Percentiles rank a stretch among this genome's conserved stretches.
Evolutionary conservation across 75 land plant species (phyloP).

Genomic region (Picea glauca): DNA sequence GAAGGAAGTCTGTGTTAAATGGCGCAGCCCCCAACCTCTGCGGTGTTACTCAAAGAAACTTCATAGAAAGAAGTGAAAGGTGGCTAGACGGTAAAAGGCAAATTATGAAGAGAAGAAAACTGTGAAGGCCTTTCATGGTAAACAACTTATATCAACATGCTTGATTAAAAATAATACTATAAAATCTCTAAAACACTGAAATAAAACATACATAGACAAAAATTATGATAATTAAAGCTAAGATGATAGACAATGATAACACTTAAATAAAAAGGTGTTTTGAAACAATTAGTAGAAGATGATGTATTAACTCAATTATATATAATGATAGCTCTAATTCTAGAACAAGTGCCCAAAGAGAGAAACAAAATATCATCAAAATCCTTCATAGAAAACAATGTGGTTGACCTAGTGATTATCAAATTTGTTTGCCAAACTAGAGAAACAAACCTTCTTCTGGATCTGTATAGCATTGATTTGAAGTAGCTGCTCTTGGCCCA

Average conservation of each 20-base stretch:
- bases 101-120: no score
- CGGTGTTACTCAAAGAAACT: no score
- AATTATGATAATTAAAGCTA: background rate
- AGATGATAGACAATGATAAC: background rate
- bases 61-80: no score
- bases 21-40: no score
- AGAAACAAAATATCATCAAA: background rate
- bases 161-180: background rate
- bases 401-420: background rate
- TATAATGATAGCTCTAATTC: background rate
- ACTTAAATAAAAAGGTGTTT: background rate
- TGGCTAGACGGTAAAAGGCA: no score
- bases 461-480: background rate
- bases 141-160: background rate
- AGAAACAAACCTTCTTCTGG: constrained; percentile 3
- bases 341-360: background rate
- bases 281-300: background rate
- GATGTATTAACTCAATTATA: no score
- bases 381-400: background rate
- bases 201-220: background rate
- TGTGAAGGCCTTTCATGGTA: no score
- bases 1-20: no score
- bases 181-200: background rate
- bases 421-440: background rate
- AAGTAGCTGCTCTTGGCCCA: background rate